Conservation (phyloP, 371 early-diverging fungal species). For the Mortierella sp. region DNA sequence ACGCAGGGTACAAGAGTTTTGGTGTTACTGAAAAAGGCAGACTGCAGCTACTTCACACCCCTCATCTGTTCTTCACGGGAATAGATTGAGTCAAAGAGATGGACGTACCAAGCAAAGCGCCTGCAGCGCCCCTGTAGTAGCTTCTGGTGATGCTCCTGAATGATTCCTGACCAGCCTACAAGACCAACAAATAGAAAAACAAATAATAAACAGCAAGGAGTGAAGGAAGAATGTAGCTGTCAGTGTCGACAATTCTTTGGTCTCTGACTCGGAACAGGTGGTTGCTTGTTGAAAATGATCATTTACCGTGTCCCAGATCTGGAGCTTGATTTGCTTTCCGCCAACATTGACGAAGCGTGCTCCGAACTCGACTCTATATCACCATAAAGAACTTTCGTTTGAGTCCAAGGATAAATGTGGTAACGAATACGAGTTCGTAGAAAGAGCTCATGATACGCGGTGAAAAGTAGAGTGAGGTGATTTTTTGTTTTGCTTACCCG, state of each 20-base stretch:
- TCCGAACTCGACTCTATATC: conserved; percentile 81
- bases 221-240: neutral
- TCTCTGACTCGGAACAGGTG: neutral
- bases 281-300: conserved; percentile 32
- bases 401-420: too few species aligned
- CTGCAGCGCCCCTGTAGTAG: conserved; percentile 98
- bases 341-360: conserved; percentile 83
- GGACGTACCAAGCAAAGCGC: conserved; percentile 79
- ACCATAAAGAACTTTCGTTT: conserved; percentile 3
- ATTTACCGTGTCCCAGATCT: conserved; percentile 99
- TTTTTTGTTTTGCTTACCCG: conserved; percentile 61
- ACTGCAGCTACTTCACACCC: neutral
- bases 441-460: too few species aligned
- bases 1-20: conserved; percentile 17
- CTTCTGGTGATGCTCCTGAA: conserved; percentile 96
- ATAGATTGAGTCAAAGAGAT: conserved; percentile 1
- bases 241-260: neutral
- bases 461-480: too few species aligned
- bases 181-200: neutral
- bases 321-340: conserved; percentile 90
- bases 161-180: conserved; percentile 93
- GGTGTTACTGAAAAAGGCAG: conserved; percentile 15
- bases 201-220: neutral
- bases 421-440: too few species aligned
- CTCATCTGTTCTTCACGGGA: too few species aligned